phyloP scores from a whole-genome alignment of 2,329 filamentous ascomycete genomes.

The Aureobasidium sp. region DNA sequence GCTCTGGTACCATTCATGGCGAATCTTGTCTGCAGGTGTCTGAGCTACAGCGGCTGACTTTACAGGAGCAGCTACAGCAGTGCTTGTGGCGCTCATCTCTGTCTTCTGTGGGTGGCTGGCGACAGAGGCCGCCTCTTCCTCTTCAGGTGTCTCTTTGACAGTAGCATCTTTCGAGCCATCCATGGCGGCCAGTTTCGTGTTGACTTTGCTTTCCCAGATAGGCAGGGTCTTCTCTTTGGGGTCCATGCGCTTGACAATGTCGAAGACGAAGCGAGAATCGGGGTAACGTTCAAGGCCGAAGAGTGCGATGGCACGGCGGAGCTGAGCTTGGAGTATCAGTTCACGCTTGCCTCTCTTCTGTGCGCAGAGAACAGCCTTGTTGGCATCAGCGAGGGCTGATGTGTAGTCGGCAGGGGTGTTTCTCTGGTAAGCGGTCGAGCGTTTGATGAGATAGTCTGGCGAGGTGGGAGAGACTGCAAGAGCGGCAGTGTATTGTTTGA shows the following conservation, averaged over 20 bases:
- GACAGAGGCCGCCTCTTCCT: slow-evolving; percentile 20
- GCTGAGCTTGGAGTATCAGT: slow-evolving; percentile 72
- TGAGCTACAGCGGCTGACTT: slow-evolving; percentile 22
- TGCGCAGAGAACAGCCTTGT: slow-evolving; percentile 53
- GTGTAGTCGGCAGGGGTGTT: slow-evolving; percentile 44
- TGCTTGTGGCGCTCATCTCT: background rate
- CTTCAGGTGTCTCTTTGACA: slow-evolving; percentile 48
- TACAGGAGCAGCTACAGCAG: slow-evolving; percentile 8
- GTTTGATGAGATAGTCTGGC: slow-evolving; percentile 72
- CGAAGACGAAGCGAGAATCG: slow-evolving; percentile 66
- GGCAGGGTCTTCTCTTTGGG: slow-evolving; percentile 46
- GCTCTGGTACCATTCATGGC: slow-evolving; percentile 64
- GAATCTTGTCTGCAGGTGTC: slow-evolving; percentile 52
- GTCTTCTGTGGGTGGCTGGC: background rate
- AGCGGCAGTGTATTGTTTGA: slow-evolving; percentile 61
- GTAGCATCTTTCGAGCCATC: slow-evolving; percentile 42
- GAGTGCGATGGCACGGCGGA: slow-evolving; percentile 69
- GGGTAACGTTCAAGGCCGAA: slow-evolving; percentile 64
- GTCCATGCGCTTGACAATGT: slow-evolving; percentile 48
- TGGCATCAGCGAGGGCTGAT: slow-evolving; percentile 40
- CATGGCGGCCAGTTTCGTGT: slow-evolving; percentile 43
- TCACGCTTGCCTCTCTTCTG: slow-evolving; percentile 68
- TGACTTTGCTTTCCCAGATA: slow-evolving; percentile 54
- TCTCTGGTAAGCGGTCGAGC: slow-evolving; percentile 70
- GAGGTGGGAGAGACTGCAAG: slow-evolving; percentile 56